phyloP scores from a whole-genome alignment of 2,329 filamentous ascomycete genomes.

The Endothia cerciana region DNA sequence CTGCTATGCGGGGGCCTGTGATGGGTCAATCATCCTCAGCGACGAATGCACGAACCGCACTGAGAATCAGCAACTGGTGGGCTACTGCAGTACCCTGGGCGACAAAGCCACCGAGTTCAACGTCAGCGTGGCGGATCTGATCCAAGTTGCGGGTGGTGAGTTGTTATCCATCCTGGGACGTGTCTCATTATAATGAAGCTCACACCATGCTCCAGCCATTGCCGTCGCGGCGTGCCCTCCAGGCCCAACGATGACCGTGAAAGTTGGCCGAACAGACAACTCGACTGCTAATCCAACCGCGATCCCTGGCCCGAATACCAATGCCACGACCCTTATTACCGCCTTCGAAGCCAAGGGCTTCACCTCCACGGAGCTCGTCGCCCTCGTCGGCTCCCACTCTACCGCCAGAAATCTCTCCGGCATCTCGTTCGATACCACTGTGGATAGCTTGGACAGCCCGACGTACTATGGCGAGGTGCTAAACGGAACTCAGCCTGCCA shows the following conservation, averaged over 20 bases:
- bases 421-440: slow-evolving; percentile 33
- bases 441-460: slow-evolving; percentile 31
- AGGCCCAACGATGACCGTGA: slow-evolving; percentile 33
- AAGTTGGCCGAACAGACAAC: slow-evolving; percentile 34
- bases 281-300: slow-evolving; percentile 33
- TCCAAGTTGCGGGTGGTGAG: slow-evolving; percentile 39
- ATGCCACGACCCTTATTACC: slow-evolving; percentile 31
- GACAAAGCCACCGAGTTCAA: slow-evolving; percentile 33
- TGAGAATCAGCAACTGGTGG: slow-evolving; percentile 35
- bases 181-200: not conserved
- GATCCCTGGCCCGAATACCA: slow-evolving; percentile 30
- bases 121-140: slow-evolving; percentile 36
- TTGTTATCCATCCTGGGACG: not conserved
- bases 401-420: slow-evolving; percentile 34
- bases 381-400: slow-evolving; percentile 36
- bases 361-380: slow-evolving; percentile 33
- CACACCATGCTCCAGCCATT: slow-evolving; percentile 29
- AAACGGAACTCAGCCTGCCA: slow-evolving; percentile 32
- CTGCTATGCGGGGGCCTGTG: slow-evolving; percentile 37
- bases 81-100: slow-evolving; percentile 34
- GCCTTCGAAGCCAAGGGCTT: slow-evolving; percentile 35
- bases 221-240: slow-evolving; percentile 33
- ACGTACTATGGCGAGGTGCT: slow-evolving; percentile 36
- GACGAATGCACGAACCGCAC: slow-evolving; percentile 35
- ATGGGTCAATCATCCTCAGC: slow-evolving; percentile 37